Evolutionary conservation across 768 basidiomycete species (phyloP), one percentile per base, ranked within the genome.

Genomic region (Auriscalpium orientale): DNA sequence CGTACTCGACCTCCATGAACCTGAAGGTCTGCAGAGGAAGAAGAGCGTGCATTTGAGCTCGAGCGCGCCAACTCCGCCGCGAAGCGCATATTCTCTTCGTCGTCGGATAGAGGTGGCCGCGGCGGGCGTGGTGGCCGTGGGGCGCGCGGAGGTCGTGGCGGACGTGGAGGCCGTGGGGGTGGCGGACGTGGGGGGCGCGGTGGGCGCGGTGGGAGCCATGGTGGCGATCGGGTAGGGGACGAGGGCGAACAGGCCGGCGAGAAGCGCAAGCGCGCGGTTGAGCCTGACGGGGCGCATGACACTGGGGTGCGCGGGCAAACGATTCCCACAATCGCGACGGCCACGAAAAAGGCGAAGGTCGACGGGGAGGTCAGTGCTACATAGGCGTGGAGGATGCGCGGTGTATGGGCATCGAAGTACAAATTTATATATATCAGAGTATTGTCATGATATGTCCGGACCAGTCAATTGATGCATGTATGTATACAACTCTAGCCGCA

Each of bases 231-330:
- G 10, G 65, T 59, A 4, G 57, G 58, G 11, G 62, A 71, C 11
- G 28, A 28, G 28, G 60, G 54, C 8, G 81, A 80, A 44, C 73
- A 74, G 56, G 67, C 72, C 1, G 87, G 87, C 33, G 86, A 86
- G 60, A 91, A 91, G 73, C 75, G 89, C 57, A 91, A 90, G 67
- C 80, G 87, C 40, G 83, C 78, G 1, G 75, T 87, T 0, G 89
- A 90, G 65, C 88, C 87, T 1, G 89, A 90, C 63, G 89, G 88
- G 61, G 89, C 85, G 0, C 81, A 83, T 3, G 80, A 85, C 62
- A 75, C 77, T 28, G 88, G 88, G 10, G 68, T 82, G 11, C 78
- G 88, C 21, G 88, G 88, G 0, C 76, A 72, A 8, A 75, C 71
- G 35, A 84, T 83, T 3, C 89, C 89, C 11, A 51, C 65, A 12